A percentile compares a stretch with the other conserved stretches of the same genome.
Conservation (phyloP, 2,329 filamentous ascomycete genomes). For the Tricladium varicosporioides region DNA sequence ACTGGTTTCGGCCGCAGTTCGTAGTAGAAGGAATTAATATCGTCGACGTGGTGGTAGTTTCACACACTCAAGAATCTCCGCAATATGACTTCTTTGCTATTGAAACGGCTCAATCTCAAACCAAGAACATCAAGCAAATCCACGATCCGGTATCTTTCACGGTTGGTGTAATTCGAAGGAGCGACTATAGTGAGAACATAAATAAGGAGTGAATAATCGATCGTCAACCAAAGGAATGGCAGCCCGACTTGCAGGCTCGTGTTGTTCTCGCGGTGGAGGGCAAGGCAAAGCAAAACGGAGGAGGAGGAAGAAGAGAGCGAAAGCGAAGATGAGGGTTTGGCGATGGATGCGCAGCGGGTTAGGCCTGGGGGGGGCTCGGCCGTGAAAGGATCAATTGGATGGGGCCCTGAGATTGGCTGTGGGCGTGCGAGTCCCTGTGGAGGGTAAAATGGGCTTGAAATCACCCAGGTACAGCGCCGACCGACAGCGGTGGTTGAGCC, state of each 20-base stretch:
- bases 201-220: constrained; percentile 38
- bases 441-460: not conserved
- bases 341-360: constrained; percentile 7
- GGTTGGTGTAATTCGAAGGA: constrained; percentile 29
- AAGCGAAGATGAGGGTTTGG: not conserved
- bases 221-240: constrained; percentile 50
- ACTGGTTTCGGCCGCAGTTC: constrained; percentile 14
- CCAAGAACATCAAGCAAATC: constrained; percentile 8
- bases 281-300: constrained; percentile 17
- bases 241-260: constrained; percentile 53
- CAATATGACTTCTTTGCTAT: constrained; percentile 18
- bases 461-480: not conserved
- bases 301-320: constrained; percentile 31
- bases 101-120: constrained; percentile 25
- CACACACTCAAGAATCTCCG: constrained; percentile 11
- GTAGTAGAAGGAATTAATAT: constrained; percentile 8
- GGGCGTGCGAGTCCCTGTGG: not conserved
- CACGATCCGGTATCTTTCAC: not conserved
- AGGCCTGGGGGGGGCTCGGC: not conserved
- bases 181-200: constrained; percentile 33
- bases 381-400: not conserved
- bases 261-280: constrained; percentile 20
- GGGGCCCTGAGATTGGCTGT: constrained; percentile 3
- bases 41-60: constrained; percentile 15
- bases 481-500: not conserved